Percentiles rank a stretch among this genome's conserved stretches.
Evolutionary conservation across 805 yeast species (phyloP).

Genomic region (Lachancea lanzarotensis): DNA sequence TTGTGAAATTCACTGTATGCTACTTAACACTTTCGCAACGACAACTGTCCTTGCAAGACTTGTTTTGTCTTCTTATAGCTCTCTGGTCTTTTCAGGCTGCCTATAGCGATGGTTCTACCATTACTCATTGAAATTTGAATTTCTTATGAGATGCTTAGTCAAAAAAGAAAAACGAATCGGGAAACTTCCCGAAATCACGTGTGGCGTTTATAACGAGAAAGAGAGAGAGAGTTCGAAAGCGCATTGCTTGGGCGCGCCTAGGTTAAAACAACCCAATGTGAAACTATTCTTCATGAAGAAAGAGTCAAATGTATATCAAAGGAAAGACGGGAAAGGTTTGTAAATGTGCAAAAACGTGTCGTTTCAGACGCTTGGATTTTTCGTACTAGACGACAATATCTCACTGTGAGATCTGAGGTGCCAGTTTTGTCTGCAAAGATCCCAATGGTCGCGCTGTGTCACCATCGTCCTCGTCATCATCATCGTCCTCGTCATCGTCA

Average conservation of each 20-base stretch:
- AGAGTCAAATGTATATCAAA: too few species aligned
- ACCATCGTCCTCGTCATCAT: constrained; percentile 41
- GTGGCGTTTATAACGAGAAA: too few species aligned
- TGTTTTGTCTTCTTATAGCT: too few species aligned
- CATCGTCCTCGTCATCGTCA: constrained; percentile 38
- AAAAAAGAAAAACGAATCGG: not conserved
- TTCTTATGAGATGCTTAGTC: not conserved
- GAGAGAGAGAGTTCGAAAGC: too few species aligned
- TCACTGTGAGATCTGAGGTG: constrained; percentile 2
- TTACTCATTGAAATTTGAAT: not conserved
- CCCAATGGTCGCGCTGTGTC: constrained; percentile 30
- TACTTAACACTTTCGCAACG: not conserved
- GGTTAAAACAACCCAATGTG: too few species aligned
- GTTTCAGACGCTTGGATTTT: too few species aligned
- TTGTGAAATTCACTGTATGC: not conserved
- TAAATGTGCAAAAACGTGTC: too few species aligned
- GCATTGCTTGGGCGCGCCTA: too few species aligned
- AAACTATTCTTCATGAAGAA: too few species aligned
- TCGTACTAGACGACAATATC: not conserved
- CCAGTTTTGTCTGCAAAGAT: constrained; percentile 10
- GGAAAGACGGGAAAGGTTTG: too few species aligned
- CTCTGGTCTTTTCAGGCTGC: too few species aligned
- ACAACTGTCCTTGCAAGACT: not conserved
- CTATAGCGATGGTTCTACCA: too few species aligned
- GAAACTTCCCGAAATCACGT: not conserved